Conservation (phyloP, 495 filamentous ascomycete genomes). For the Pyrenula massariospora region DNA sequence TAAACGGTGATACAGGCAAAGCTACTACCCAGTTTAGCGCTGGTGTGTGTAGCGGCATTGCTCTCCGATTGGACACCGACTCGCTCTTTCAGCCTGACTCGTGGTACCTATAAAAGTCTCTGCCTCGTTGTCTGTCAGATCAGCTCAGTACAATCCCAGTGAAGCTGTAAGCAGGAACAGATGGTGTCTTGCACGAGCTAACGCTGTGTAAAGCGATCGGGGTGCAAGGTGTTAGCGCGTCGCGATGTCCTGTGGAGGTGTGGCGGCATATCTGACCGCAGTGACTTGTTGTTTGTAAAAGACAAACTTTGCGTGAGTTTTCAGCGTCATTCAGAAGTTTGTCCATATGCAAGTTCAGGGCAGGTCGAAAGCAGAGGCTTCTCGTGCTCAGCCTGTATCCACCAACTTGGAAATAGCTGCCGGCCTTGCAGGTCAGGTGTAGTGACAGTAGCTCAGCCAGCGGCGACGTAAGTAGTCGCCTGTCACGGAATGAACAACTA, state of each 20-base stretch:
- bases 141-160: too few relatives aligned
- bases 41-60: too few relatives aligned
- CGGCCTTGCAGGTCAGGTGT: neutral
- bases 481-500: too few relatives aligned
- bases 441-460: too few relatives aligned
- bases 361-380: neutral
- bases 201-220: neutral
- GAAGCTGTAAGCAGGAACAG: too few relatives aligned
- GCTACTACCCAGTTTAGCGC: neutral
- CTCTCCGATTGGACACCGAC: too few relatives aligned
- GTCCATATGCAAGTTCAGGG: neutral
- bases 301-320: neutral
- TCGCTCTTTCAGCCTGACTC: too few relatives aligned
- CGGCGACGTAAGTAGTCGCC: too few relatives aligned
- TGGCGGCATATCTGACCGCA: neutral
- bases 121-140: too few relatives aligned
- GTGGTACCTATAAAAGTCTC: too few relatives aligned
- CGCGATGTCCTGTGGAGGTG: neutral
- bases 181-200: too few relatives aligned
- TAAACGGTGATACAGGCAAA: neutral
- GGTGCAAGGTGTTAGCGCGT: neutral
- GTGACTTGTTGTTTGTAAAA: neutral
- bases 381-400: neutral
- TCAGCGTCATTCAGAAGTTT: neutral
- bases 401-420: neutral